Percentiles rank a stretch among this genome's conserved stretches.
These are phyloP conservation scores for Lasiodiplodia hormozganensis DNA, from an alignment of 2,329 filamentous ascomycete species.

Conservation along the genomic window DNA sequence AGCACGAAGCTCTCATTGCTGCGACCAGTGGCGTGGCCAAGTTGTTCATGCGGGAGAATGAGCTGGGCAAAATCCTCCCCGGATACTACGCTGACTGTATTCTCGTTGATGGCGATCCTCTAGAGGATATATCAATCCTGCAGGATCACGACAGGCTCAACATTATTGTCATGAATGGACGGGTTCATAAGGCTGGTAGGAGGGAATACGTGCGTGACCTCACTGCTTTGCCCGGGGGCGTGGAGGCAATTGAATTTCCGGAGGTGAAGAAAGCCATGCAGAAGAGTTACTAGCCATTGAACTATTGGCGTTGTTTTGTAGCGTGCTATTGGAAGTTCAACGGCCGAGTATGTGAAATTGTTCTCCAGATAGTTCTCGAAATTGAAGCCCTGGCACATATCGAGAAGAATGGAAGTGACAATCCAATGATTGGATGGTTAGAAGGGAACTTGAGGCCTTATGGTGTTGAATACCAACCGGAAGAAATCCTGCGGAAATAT, in stretches of 20 bases:
- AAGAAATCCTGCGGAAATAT: too few species aligned
- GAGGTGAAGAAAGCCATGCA: slow-evolving; percentile 25
- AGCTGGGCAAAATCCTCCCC: slow-evolving; percentile 51
- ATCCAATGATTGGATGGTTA: too few species aligned
- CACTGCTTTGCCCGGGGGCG: not conserved
- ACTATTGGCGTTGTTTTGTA: too few species aligned
- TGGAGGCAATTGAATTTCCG: not conserved
- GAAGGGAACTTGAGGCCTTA: too few species aligned
- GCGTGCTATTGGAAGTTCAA: too few species aligned
- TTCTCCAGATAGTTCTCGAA: too few species aligned
- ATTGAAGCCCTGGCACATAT: too few species aligned
- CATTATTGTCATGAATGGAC: slow-evolving; percentile 57
- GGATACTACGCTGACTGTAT: slow-evolving; percentile 54
- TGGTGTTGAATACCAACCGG: too few species aligned
- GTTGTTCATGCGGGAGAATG: slow-evolving; percentile 50
- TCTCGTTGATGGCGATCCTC: slow-evolving; percentile 55
- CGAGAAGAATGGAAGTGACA: too few species aligned
- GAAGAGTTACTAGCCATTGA: slow-evolving; percentile 2
- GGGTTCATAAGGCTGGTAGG: slow-evolving; percentile 51
- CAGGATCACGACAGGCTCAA: slow-evolving; percentile 54
- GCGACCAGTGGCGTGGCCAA: slow-evolving; percentile 51
- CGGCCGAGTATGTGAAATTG: too few species aligned
- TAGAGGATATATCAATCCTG: slow-evolving; percentile 51
- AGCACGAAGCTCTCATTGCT: slow-evolving; percentile 53
- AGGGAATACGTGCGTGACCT: slow-evolving; percentile 34